These are phyloP conservation scores for Rubia tinctorum DNA, from an alignment of 305 asterid species.

Conservation along the genomic window DNA sequence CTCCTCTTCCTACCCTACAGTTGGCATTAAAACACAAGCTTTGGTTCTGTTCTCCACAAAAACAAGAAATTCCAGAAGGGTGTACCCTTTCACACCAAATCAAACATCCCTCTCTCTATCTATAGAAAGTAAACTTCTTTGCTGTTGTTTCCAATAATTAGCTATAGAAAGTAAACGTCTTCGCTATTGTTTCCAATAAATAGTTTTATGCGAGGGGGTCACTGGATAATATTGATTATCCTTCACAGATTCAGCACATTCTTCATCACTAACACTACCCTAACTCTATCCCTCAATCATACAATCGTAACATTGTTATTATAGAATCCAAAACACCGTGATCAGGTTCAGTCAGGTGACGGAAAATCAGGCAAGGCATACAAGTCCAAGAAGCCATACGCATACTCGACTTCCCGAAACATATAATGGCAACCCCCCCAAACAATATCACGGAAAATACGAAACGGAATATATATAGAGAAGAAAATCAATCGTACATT, in stretches of 20 bases:
- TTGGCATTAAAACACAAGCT: no score
- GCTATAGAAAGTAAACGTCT: no score
- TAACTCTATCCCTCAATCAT: background rate
- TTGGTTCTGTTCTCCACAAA: no score
- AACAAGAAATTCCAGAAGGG: background rate
- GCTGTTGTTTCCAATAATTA: background rate
- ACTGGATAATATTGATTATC: background rate
- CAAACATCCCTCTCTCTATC: background rate
- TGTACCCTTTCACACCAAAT: background rate
- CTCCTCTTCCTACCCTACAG: background rate
- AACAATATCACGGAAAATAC: background rate
- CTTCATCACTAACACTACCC: background rate
- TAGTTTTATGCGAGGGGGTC: background rate
- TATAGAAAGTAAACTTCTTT: no score
- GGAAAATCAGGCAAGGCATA: no score
- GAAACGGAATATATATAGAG: background rate
- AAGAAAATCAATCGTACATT: constrained; percentile 36
- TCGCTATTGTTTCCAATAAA: background rate
- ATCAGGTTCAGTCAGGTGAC: no score
- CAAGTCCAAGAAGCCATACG: background rate
- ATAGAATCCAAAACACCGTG: no score
- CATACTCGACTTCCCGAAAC: background rate
- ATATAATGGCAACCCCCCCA: background rate
- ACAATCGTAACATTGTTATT: no score
- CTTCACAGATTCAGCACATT: no score